Evolutionary conservation across 257 asterid species (phyloP).

Genomic region (Solanum ossicruentum): DNA sequence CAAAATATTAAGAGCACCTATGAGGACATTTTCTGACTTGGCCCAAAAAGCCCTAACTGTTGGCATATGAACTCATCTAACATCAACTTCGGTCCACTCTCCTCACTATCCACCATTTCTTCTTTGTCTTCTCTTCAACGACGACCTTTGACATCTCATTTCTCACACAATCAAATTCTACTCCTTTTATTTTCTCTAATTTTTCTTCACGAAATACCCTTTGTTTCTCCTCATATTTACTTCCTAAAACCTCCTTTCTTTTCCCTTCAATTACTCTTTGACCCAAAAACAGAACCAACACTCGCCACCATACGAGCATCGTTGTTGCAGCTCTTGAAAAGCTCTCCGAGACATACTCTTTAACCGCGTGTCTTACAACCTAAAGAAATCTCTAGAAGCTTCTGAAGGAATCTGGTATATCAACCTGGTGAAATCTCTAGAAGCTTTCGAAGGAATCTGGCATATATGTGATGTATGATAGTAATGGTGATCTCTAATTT

Average conservation of each 20-base stretch:
- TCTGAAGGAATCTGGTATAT: conserved; percentile 74
- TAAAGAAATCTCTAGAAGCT: conserved; percentile 15
- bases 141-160: conserved; percentile 16
- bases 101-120: not conserved
- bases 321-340: conserved; percentile 59
- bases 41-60: not conserved
- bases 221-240: conserved; percentile 17
- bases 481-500: conserved; percentile 55
- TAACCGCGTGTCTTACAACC: conserved; percentile 34
- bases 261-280: conserved; percentile 21
- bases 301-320: conserved; percentile 17
- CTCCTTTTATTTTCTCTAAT: conserved; percentile 11
- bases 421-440: conserved; percentile 22
- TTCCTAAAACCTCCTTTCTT: conserved; percentile 18
- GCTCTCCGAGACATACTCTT: conserved; percentile 47
- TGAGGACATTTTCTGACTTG: no score
- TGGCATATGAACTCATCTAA: not conserved
- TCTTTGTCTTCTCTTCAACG: not conserved
- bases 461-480: conserved; percentile 66
- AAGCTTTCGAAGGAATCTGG: conserved; percentile 52
- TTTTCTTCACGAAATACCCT: conserved; percentile 20
- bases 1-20: no score
- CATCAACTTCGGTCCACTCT: not conserved
- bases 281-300: conserved; percentile 4
- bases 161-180: conserved; percentile 9